Percentiles rank a stretch among this genome's conserved stretches.
phyloP scores from a whole-genome alignment of 306 rosid species.

The Mimosa bimucronata region DNA sequence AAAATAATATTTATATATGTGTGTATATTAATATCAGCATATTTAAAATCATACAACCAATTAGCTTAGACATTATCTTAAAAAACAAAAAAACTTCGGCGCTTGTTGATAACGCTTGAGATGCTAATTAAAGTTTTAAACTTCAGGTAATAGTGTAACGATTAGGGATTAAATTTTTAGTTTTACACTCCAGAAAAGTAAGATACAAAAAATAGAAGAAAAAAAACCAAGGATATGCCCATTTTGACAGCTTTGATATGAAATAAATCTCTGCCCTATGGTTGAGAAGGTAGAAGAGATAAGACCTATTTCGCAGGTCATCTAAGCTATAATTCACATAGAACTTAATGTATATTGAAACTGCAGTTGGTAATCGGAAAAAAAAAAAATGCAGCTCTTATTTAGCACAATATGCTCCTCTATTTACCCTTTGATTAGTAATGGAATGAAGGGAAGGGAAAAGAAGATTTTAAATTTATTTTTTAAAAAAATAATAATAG shows the following conservation, averaged over 20 bases:
- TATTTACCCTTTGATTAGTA: background rate
- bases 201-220: background rate
- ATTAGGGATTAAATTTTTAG: background rate
- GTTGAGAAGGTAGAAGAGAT: constrained; percentile 38
- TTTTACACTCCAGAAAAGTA: background rate
- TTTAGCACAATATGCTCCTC: constrained; percentile 27
- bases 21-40: background rate
- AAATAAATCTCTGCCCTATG: constrained; percentile 47
- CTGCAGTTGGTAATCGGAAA: too few relatives aligned
- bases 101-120: background rate
- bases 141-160: background rate
- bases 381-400: too few relatives aligned
- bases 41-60: background rate
- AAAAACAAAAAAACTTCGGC: background rate
- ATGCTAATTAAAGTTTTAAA: background rate
- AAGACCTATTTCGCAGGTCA: constrained; percentile 40
- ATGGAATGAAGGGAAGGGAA: background rate
- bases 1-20: background rate
- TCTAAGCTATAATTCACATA: constrained; percentile 5
- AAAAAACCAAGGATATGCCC: background rate
- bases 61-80: background rate
- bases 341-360: constrained; percentile 12
- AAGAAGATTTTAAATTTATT: background rate
- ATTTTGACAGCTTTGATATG: constrained; percentile 14
- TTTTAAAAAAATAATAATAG: too few relatives aligned